Base-by-base conservation (phyloP, 305 asterid species). In the Fraxinus paxiana region DNA sequence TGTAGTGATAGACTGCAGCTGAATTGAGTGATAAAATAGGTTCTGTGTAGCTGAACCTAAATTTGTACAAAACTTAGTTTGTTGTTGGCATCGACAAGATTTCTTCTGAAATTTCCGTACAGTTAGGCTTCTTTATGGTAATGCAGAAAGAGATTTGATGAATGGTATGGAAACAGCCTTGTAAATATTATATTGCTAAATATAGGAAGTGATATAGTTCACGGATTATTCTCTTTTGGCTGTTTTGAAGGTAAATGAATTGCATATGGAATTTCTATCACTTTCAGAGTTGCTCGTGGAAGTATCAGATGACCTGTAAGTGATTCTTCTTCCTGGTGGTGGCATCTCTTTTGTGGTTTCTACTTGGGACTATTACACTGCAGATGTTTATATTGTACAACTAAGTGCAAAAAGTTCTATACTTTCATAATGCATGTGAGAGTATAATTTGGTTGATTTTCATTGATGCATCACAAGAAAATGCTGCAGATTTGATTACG, bases 291-390 rank as follows among this genome's bases (percentile, higher is more conserved):
- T 96, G 87, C 97, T 96, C 46, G 97, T 96, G 80, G 99, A 96
- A 89, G 82, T 96, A 79, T 90, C 97, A 34, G 98, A 94, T 88
- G 98, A 94, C 88, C 85, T 96, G 98, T 96, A 88, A 92, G 97
- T 89, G 76, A 59, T 54, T 82, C 83, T 75, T 73, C 81, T 82
- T 76, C 73, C 28, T 20, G 18, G 48, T 34, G 41, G 63, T 43
- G 59, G 24, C 74, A 22, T 75, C 10, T 28, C 61, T 54, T 74
- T 15, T 7, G 33, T 13, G 35, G 63, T 69, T 22, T 81, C 18
- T 59, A 70, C 41, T 17, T 34, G 48, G 37, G 22, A 4, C 3
- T 26, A 43, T 28, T 67, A 35, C 6, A 24, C 24, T 22, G 6
- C 2, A 13, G 31, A 56, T 82, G 18, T 35, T 79, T 48, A 13